Evolutionary conservation across 345 rosid genomes (phyloP), one percentile per base, ranked within the genome.

Genomic region (Hibiscus syriacus): DNA sequence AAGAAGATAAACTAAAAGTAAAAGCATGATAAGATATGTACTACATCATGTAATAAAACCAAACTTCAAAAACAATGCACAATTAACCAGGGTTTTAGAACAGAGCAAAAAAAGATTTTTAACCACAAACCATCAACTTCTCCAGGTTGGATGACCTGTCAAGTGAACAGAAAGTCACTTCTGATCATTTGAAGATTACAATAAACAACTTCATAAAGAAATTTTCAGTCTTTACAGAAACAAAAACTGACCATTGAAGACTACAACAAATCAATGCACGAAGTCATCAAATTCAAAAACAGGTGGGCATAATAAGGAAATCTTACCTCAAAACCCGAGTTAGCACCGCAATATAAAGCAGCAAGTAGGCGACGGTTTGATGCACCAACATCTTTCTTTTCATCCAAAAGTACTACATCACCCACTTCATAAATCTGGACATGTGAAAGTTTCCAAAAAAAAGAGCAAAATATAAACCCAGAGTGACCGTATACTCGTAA

Each of bases 241-340:
- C 32, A 62, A 39, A 34, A 39, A 62, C 29, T 13, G 34, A 39
- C 17, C 13, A 23, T 39, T 39, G 2, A 41, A 62, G 32, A 6
- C 23, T 17, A 25, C 34, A 43, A 13, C 14, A 43, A 43, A 12
- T 30, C 53, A 22, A 9, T 20, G 43, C 3, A 43, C 6, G 22
- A 13, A 43, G 22, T 25, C 22, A 23, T 14, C 14, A 23, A 23
- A 41, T 25, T 41, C 17, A 43, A 38, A 20, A 61, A 23, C 13
- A 67, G 20, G 45, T 29, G 65, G 2, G 56, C 19, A 23, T 3
- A 4, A 26, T 38, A 49, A 60, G 73, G 9, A 63, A 61, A 19
- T 13, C 34, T 25, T 81, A 94, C 98, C 99, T 91, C 99, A 82
- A 94, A 94, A 72, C 98, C 98, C 27, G 99, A 91, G 82, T 80